Conservation (phyloP, 108 stramenopile species). For the Phaeodactylum tricornutum region DNA sequence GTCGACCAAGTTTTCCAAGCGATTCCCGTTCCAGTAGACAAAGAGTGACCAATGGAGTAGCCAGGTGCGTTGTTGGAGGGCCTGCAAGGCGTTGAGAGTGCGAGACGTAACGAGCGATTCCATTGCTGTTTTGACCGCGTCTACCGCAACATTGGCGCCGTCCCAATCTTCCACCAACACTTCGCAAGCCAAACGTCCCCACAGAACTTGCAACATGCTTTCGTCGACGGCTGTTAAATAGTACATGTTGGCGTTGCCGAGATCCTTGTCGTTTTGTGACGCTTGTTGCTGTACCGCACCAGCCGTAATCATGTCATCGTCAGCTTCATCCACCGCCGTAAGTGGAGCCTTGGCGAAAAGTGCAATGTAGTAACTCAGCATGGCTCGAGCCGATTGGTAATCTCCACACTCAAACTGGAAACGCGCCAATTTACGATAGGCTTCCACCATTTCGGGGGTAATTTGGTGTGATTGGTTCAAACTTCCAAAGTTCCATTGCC, state of each 20-base stretch:
- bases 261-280: constrained; percentile 34
- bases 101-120: constrained; percentile 43
- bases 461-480: constrained; percentile 41
- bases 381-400: constrained; percentile 66
- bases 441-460: constrained; percentile 61
- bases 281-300: constrained; percentile 15
- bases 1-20: constrained; percentile 82
- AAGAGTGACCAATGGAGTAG: constrained; percentile 97
- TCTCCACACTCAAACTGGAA: constrained; percentile 93
- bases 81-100: constrained; percentile 64
- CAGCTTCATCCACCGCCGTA: constrained; percentile 29
- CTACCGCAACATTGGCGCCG: constrained; percentile 69
- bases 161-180: constrained; percentile 90
- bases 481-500: constrained; percentile 70
- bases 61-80: constrained; percentile 96
- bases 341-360: constrained; percentile 58
- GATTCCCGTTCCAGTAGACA: constrained; percentile 94
- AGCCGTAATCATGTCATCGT: constrained; percentile 33
- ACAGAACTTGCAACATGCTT: constrained; percentile 69
- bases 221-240: constrained; percentile 58
- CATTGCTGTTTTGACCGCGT: constrained; percentile 75
- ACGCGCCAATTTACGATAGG: constrained; percentile 78
- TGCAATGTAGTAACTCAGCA: constrained; percentile 82
- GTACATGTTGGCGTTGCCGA: constrained; percentile 73
- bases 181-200: constrained; percentile 88